Evolutionary conservation across 2,329 filamentous ascomycete genomes (phyloP), one percentile per base, ranked within the genome.

Genomic region (Alternaria arbusti): DNA sequence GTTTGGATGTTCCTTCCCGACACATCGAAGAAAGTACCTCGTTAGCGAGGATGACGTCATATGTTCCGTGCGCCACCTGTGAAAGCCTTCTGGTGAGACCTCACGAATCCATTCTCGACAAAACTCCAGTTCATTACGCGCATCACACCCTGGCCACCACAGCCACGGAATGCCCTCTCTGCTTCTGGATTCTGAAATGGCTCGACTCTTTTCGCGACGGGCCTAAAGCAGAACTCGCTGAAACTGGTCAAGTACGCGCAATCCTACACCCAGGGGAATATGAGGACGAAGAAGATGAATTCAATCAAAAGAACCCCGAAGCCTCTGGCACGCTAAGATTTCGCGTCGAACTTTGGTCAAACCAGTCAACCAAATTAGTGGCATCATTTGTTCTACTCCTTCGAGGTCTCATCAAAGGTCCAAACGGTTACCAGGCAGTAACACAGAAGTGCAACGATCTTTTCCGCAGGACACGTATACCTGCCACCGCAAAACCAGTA

Each of bases 281-380:
- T 5, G 8, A 17, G 0, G 0, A 40, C 4, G 36, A 40, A n/a
- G 36, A 40, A 40, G 6, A 2, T 2, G 13, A 36, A 3, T 36
- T 8, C 1, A 7, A 36, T 36, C 32, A n/a, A n/a, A n/a, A 3
- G 13, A 0, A 36, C 6, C 32, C 32, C 0, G 32, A n/a, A n/a
- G 4, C 5, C 15, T 40, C 15, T 4, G 32, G 4, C 2, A 1
- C 1, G n/a, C n/a, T 40, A 0, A 40, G 36, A 11, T 2, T 40
- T 2, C n/a, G 1, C n/a, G 4, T 3, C 1, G n/a, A 40, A 17
- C 36, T 40, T 0, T 17, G 36, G 15, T 0, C 36, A 3, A 0
- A 11, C 0, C 15, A 17, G 8, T 40, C n/a, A 17, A 40, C 15
- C 2, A 0, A 5, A 5, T 40, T 0, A 3, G n/a, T n/a, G 8